Evolutionary conservation across 306 rosid species (phyloP).

Genomic region (Begonia peltatifolia): DNA sequence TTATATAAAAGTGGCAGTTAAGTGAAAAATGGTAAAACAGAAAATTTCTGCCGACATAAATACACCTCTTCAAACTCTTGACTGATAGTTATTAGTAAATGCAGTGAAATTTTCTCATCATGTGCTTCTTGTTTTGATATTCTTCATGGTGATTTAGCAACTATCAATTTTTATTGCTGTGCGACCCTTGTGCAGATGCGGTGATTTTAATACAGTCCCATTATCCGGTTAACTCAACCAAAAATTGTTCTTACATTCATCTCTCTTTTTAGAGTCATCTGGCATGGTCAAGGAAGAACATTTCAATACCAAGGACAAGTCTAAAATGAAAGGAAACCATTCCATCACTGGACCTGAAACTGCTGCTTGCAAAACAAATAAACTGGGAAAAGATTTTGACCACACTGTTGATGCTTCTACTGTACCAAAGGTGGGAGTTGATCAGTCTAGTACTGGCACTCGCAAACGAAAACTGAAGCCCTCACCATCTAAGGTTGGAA

Average conservation of each 20-base stretch:
- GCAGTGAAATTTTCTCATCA: too few species aligned
- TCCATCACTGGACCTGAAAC: slow-evolving; percentile 25
- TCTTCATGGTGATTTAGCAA: too few species aligned
- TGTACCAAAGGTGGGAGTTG: slow-evolving; percentile 27
- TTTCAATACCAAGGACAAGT: slow-evolving; percentile 18
- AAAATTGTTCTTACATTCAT: slow-evolving; percentile 1
- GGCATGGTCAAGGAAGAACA: slow-evolving; percentile 35
- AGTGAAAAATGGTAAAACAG: too few species aligned
- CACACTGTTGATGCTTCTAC: slow-evolving; percentile 22
- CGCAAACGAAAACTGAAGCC: slow-evolving; percentile 53
- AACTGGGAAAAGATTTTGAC: slow-evolving; percentile 22
- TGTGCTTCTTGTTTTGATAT: too few species aligned
- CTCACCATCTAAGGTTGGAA: slow-evolving; percentile 35
- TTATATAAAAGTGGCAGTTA: too few species aligned
- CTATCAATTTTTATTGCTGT: too few species aligned
- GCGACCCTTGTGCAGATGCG: too few species aligned
- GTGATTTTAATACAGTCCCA: too few species aligned
- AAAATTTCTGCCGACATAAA: too few species aligned
- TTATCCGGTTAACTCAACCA: too few species aligned
- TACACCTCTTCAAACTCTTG: too few species aligned
- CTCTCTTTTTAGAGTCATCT: slow-evolving; percentile 42
- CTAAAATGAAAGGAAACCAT: slow-evolving; percentile 34
- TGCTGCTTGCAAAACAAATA: slow-evolving; percentile 22
- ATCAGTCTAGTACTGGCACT: slow-evolving; percentile 27
- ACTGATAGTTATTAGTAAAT: too few species aligned